These are phyloP conservation scores for Daldinia eschscholtzii DNA, from an alignment of 2,329 filamentous ascomycete species.

Conservation along the genomic window DNA sequence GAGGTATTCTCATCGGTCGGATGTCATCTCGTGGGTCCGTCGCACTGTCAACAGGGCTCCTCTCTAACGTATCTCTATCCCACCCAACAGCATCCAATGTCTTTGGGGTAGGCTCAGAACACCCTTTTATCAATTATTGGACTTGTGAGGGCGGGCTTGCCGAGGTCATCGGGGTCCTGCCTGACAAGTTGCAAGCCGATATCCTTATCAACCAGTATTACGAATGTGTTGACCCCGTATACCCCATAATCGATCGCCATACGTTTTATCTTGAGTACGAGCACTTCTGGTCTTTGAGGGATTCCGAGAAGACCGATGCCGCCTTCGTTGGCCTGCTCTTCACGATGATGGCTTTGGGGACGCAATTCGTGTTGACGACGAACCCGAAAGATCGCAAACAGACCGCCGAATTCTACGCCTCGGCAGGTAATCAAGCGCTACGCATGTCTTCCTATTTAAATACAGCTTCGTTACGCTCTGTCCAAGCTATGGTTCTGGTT, in stretches of 20 bases:
- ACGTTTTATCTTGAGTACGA: conserved; percentile 84
- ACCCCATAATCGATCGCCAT: conserved; percentile 82
- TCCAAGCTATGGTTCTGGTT: conserved; percentile 86
- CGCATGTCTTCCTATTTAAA: conserved; percentile 82
- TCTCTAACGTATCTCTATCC: conserved; percentile 81
- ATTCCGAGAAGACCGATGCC: conserved; percentile 73
- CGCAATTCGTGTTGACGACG: conserved; percentile 76
- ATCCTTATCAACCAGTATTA: conserved; percentile 74
- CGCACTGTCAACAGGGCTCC: conserved; percentile 69
- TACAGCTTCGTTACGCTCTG: conserved; percentile 76
- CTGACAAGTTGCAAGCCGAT: conserved; percentile 81
- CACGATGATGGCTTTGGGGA: conserved; percentile 81
- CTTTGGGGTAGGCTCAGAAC: conserved; percentile 83
- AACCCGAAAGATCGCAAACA: conserved; percentile 74
- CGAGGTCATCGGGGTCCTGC: conserved; percentile 81
- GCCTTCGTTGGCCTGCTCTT: conserved; percentile 80
- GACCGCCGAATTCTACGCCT: conserved; percentile 85
- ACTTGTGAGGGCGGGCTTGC: conserved; percentile 80
- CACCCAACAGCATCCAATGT: conserved; percentile 79
- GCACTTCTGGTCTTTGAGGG: conserved; percentile 76
- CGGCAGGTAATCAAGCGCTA: conserved; percentile 81
- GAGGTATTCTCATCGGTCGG: conserved; percentile 62
- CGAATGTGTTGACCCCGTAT: conserved; percentile 81
- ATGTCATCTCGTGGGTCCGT: conserved; percentile 64
- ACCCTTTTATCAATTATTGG: conserved; percentile 88